These are phyloP conservation scores for Phytophthora pistaciae DNA, from an alignment of 352 stramenopile species.

Conservation along the genomic window DNA sequence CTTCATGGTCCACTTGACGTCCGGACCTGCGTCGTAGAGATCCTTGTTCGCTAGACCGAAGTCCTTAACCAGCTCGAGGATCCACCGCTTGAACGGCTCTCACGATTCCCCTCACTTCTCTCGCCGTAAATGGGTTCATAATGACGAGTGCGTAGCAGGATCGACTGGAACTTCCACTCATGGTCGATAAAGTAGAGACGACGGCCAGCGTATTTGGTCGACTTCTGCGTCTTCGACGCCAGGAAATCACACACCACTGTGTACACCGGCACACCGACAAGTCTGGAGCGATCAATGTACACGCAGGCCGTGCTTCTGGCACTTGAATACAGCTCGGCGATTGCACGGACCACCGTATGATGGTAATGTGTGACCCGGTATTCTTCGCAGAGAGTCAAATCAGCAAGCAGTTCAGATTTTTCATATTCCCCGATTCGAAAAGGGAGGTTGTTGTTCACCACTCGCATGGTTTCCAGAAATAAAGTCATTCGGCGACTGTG, in stretches of 20 bases:
- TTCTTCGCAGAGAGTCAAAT: neutral
- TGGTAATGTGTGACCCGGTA: neutral
- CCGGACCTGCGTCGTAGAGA: neutral
- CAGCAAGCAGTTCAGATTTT: neutral
- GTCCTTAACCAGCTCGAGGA: neutral
- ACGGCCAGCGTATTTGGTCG: conserved; percentile 8
- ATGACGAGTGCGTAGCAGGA: neutral
- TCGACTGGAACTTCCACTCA: conserved; percentile 5
- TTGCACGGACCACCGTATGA: neutral
- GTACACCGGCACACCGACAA: neutral
- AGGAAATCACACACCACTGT: neutral
- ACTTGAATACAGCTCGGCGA: neutral
- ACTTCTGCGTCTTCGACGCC: neutral
- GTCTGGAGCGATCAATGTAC: neutral
- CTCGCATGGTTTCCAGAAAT: neutral
- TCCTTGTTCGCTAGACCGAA: neutral
- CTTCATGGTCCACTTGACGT: conserved; percentile 13
- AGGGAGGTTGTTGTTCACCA: neutral
- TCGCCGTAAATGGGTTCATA: neutral
- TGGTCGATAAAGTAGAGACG: conserved; percentile 4
- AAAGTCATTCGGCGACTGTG: neutral
- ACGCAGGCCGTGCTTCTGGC: neutral
- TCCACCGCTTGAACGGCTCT: neutral
- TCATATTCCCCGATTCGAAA: neutral
- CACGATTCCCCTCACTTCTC: neutral